Conservation (phyloP, 2,329 filamentous ascomycete genomes). For the Chaetomium olivaceum region DNA sequence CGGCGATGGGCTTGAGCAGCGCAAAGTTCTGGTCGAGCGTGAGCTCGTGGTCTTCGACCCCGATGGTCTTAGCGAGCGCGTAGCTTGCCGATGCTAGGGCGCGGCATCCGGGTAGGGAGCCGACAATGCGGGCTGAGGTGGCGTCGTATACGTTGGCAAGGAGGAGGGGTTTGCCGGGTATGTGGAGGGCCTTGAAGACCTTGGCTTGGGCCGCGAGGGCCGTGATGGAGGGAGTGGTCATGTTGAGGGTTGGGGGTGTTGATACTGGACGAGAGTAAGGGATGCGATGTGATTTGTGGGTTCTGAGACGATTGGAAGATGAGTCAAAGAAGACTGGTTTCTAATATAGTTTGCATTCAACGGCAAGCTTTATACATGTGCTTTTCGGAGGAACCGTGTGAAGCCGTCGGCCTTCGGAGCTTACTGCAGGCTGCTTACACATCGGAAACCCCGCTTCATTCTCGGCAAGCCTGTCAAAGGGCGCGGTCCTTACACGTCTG, state of each 20-base stretch:
- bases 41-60: slow-evolving; percentile 43
- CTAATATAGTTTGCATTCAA: background rate
- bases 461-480: background rate
- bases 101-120: slow-evolving; percentile 37
- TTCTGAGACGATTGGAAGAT: background rate
- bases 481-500: background rate
- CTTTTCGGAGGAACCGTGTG: background rate
- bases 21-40: slow-evolving; percentile 47
- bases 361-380: background rate
- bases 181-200: slow-evolving; percentile 43
- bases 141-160: slow-evolving; percentile 53
- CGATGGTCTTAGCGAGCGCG: slow-evolving; percentile 43
- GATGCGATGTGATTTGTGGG: background rate
- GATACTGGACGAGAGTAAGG: background rate
- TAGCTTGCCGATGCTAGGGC: slow-evolving; percentile 47
- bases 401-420: background rate
- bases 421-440: background rate
- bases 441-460: background rate
- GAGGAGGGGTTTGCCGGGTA: slow-evolving; percentile 45
- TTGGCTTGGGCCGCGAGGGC: slow-evolving; percentile 28
- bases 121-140: slow-evolving; percentile 44
- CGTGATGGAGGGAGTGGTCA: slow-evolving; percentile 6
- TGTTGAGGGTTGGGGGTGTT: background rate
- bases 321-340: background rate
- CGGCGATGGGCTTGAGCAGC: slow-evolving; percentile 43